Conservation (phyloP, 129 eudicot species). For the Flaveria sonorensis region DNA sequence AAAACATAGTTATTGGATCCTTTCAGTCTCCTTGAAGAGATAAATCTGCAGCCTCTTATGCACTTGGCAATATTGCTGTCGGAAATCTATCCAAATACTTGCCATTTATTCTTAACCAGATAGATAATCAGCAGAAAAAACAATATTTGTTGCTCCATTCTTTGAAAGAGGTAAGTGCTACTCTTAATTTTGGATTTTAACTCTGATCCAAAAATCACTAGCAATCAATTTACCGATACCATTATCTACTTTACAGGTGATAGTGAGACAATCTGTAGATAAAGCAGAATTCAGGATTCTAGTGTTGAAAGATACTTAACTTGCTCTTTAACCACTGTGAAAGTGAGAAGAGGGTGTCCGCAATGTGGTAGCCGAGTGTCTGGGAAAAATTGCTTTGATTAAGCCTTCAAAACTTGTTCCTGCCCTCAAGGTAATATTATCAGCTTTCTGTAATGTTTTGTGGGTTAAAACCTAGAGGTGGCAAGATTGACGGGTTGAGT, state of each 20-base stretch:
- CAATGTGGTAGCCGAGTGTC: slow-evolving; percentile 96
- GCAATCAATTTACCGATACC: neutral
- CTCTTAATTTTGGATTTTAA: neutral
- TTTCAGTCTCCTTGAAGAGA: slow-evolving; percentile 99
- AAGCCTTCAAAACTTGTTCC: slow-evolving; percentile 97
- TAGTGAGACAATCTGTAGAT: slow-evolving; percentile 98
- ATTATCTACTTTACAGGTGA: slow-evolving; percentile 55
- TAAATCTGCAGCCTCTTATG: slow-evolving; percentile 99
- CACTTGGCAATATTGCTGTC: slow-evolving; percentile 97
- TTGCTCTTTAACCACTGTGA: slow-evolving; percentile 94
- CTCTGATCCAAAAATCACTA: neutral
- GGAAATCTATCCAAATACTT: slow-evolving; percentile 88
- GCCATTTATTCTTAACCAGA: slow-evolving; percentile 94
- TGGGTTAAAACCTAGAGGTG: neutral
- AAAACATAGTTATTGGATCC: slow-evolving; percentile 87
- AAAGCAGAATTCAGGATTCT: slow-evolving; percentile 89
- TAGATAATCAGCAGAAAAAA: slow-evolving; percentile 98
- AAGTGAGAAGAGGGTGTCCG: slow-evolving; percentile 99
- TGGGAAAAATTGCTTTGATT: slow-evolving; percentile 94
- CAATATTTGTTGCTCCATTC: slow-evolving; percentile 94
- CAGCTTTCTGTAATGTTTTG: slow-evolving; percentile 14
- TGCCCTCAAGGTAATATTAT: slow-evolving; percentile 72
- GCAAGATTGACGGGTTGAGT: neutral
- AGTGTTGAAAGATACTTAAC: slow-evolving; percentile 92
- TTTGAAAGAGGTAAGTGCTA: slow-evolving; percentile 73